These are phyloP conservation scores for Tolypocladium ophioglossoides DNA, from an alignment of 2,329 filamentous ascomycete genomes.

Conservation along the genomic window DNA sequence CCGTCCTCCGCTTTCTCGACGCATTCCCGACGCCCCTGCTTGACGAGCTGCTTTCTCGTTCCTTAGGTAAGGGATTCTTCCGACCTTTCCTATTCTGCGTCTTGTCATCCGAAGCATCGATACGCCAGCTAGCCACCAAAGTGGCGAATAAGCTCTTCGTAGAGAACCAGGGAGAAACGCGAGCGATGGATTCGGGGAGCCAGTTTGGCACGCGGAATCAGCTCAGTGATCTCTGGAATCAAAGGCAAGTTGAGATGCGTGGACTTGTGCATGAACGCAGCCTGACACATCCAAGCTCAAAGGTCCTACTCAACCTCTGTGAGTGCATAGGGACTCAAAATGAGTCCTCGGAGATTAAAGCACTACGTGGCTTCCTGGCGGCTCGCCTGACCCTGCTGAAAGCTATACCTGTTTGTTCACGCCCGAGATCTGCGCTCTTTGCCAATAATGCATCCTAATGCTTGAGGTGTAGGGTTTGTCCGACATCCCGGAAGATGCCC, in stretches of 20 bases:
- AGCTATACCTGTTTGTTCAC: slow-evolving; percentile 33
- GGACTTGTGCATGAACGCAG: not conserved
- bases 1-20: slow-evolving; percentile 40
- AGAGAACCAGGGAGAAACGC: slow-evolving; percentile 14
- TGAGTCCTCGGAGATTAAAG: slow-evolving; percentile 31
- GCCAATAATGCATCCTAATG: slow-evolving; percentile 4
- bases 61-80: slow-evolving; percentile 24
- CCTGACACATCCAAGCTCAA: slow-evolving; percentile 14
- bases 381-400: slow-evolving; percentile 42
- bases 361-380: slow-evolving; percentile 45
- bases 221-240: slow-evolving; percentile 37
- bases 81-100: slow-evolving; percentile 43
- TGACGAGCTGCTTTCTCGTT: slow-evolving; percentile 16
- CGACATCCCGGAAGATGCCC: slow-evolving; percentile 41
- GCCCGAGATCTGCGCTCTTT: not conserved
- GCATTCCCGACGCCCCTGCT: slow-evolving; percentile 30
- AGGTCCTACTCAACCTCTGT: slow-evolving; percentile 35
- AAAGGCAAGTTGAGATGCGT: slow-evolving; percentile 29
- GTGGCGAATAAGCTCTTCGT: slow-evolving; percentile 38
- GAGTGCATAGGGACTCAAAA: slow-evolving; percentile 34
- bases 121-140: slow-evolving; percentile 35
- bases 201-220: slow-evolving; percentile 16
- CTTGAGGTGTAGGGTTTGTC: slow-evolving; percentile 36
- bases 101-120: slow-evolving; percentile 37
- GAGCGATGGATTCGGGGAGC: slow-evolving; percentile 13